Base-by-base conservation (phyloP, 345 rosid genomes). In the Acer campestre region DNA sequence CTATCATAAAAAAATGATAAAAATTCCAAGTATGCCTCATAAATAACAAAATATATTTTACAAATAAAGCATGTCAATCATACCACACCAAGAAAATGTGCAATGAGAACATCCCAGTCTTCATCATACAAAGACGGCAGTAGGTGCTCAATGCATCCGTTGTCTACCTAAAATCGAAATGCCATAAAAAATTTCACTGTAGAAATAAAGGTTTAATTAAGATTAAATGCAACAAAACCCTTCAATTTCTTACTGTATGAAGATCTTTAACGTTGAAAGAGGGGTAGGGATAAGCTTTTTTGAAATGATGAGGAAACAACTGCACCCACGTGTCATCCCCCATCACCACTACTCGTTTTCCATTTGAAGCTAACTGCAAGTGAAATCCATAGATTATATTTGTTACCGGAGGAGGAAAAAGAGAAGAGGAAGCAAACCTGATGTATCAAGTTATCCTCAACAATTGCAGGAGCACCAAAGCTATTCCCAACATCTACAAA, bases 41-140 rank as follows among this genome's bases (percentile, higher is more conserved):
- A n/a, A 40, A 40, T 4, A 48, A 68, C 29, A 29, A 67, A 20
- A 46, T 46, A 22, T 6, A 4, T 68, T 42, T 74, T 16, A 61
- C 56, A 42, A 53, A 71, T 61, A 68, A 81, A 49, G 51, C 51
- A 66, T 61, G 1, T 66, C 31, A 20, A 40, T 78, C 88, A 83
- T 92, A 94, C 99, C 95, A 92, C 92, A 9, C 99, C 99, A 14
- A 95, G 98, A 85, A 93, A 95, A 88, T 95, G 99, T 0, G 97
- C 97, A 82, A 95, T 90, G 27, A 95, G 97, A 70, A 94, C 98
- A 82, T 94, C 97, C 98, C 98, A 95, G 75, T 95, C 95, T 73
- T 92, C 90, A 81, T 91, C 53, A 72, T 87, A 84, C 48, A 94
- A 83, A 17, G 97, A 81, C 17, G 98, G 97, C 67, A 93, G 74